These are phyloP conservation scores for Aspergillus ruber DNA, from an alignment of 2,329 filamentous ascomycete genomes.

Conservation along the genomic window DNA sequence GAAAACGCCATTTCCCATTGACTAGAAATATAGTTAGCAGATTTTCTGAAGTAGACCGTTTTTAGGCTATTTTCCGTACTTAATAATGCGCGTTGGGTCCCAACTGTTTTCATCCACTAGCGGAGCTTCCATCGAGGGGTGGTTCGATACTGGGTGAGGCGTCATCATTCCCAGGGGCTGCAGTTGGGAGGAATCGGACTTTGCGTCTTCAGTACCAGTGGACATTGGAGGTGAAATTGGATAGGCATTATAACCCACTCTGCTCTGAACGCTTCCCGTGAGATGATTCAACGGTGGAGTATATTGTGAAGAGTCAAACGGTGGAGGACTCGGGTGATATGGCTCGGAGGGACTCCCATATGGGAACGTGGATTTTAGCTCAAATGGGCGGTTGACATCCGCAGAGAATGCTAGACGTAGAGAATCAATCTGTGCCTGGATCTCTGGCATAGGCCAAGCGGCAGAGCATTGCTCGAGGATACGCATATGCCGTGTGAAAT, in stretches of 20 bases:
- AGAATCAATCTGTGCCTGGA: constrained; percentile 82
- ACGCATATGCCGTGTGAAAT: constrained; percentile 89
- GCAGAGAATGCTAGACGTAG: constrained; percentile 87
- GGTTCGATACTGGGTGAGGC: constrained; percentile 27
- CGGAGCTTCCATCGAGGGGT: constrained; percentile 46
- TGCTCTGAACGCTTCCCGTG: constrained; percentile 39
- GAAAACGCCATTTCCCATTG: constrained; percentile 96
- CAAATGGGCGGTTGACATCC: constrained; percentile 76
- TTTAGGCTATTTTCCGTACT: constrained; percentile 52
- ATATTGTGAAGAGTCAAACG: constrained; percentile 42
- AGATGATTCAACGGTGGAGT: constrained; percentile 45
- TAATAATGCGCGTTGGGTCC: constrained; percentile 85
- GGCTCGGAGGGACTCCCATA: constrained; percentile 70
- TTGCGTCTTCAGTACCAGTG: constrained; percentile 63
- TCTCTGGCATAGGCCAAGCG: constrained; percentile 81
- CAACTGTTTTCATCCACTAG: constrained; percentile 65
- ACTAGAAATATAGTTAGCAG: constrained; percentile 44
- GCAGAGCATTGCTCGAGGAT: constrained; percentile 79
- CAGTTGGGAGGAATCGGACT: constrained; percentile 70
- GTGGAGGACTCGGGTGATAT: constrained; percentile 59
- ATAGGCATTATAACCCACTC: constrained; percentile 51
- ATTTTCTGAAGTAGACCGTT: constrained; percentile 7
- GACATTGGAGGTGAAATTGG: constrained; percentile 78
- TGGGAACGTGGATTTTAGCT: constrained; percentile 79
- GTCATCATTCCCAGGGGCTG: constrained; percentile 47